These are phyloP conservation scores for Glycine tomentella DNA, from an alignment of 306 rosid genomes.

Conservation along the genomic window DNA sequence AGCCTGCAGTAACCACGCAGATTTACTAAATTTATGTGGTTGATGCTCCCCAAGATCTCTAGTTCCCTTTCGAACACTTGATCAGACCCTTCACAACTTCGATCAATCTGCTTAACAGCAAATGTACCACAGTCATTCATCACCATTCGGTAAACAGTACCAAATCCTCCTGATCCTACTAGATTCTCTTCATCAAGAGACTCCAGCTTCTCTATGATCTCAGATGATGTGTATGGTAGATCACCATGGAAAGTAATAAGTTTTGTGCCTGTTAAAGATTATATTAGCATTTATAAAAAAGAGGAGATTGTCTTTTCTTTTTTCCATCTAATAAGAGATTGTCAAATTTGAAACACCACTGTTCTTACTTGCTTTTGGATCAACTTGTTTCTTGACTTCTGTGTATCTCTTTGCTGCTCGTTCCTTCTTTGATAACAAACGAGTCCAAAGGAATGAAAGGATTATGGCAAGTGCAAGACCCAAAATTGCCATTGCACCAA, in stretches of 20 bases:
- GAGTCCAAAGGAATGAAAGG: constrained; percentile 74
- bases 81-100: constrained; percentile 80
- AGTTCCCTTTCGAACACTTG: constrained; percentile 90
- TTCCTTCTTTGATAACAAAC: constrained; percentile 78
- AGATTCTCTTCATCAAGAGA: constrained; percentile 77
- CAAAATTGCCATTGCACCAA: constrained; percentile 72
- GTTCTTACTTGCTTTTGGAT: constrained; percentile 68
- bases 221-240: constrained; percentile 82
- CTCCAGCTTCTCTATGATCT: constrained; percentile 89
- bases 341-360: constrained; percentile 33
- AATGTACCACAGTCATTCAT: constrained; percentile 91
- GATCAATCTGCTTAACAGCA: constrained; percentile 90
- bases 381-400: constrained; percentile 82
- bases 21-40: constrained; percentile 88
- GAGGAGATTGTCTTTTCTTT: neutral
- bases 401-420: constrained; percentile 69
- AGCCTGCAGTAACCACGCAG: constrained; percentile 95
- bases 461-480: constrained; percentile 65
- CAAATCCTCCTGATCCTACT: constrained; percentile 93
- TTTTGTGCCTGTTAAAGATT: constrained; percentile 69
- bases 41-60: constrained; percentile 90
- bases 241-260: constrained; percentile 96
- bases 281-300: constrained; percentile 18
- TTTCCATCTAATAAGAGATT: neutral
- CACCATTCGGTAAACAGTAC: constrained; percentile 92